Evolutionary conservation across 2,329 filamentous ascomycete genomes (phyloP).

Genomic region (Cytospora piceae): DNA sequence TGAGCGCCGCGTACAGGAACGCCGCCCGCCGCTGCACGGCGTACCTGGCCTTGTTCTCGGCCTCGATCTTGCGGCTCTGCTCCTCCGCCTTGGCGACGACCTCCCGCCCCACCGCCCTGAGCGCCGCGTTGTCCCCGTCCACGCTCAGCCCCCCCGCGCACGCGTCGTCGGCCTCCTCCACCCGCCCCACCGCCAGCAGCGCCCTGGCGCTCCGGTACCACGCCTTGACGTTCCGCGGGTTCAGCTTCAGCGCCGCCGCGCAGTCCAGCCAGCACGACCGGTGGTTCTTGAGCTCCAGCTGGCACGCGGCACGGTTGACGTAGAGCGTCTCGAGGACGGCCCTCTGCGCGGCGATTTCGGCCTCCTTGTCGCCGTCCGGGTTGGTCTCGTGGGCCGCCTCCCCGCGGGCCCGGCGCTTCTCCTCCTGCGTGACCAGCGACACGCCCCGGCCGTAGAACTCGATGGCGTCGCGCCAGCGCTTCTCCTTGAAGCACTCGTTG

Average conservation of each 20-base stretch:
- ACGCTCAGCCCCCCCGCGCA: conserved; percentile 73
- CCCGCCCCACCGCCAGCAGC: conserved; percentile 76
- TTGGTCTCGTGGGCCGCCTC: conserved; percentile 40
- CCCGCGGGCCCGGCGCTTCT: conserved; percentile 55
- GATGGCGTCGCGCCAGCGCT: conserved; percentile 78
- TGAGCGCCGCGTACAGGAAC: conserved; percentile 68
- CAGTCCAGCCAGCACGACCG: conserved; percentile 86
- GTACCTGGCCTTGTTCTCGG: conserved; percentile 55
- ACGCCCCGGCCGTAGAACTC: conserved; percentile 94
- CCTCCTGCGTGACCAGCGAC: conserved; percentile 67
- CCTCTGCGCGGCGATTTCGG: conserved; percentile 55
- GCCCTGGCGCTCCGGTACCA: conserved; percentile 84
- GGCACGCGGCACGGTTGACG: conserved; percentile 86
- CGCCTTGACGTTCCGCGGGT: conserved; percentile 83
- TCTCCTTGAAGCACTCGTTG: conserved; percentile 80
- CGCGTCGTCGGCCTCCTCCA: conserved; percentile 79
- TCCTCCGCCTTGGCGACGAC: conserved; percentile 62
- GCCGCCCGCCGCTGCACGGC: conserved; percentile 58
- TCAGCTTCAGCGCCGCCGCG: conserved; percentile 75
- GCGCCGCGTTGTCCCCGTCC: conserved; percentile 70
- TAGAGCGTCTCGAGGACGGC: conserved; percentile 75
- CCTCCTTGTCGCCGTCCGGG: conserved; percentile 61
- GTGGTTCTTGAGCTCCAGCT: conserved; percentile 87
- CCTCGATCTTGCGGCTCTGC: conserved; percentile 32
- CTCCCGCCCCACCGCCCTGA: conserved; percentile 65